phyloP scores from a whole-genome alignment of 2,329 filamentous ascomycete genomes.

The Aspergillus brunneoviolaceus region DNA sequence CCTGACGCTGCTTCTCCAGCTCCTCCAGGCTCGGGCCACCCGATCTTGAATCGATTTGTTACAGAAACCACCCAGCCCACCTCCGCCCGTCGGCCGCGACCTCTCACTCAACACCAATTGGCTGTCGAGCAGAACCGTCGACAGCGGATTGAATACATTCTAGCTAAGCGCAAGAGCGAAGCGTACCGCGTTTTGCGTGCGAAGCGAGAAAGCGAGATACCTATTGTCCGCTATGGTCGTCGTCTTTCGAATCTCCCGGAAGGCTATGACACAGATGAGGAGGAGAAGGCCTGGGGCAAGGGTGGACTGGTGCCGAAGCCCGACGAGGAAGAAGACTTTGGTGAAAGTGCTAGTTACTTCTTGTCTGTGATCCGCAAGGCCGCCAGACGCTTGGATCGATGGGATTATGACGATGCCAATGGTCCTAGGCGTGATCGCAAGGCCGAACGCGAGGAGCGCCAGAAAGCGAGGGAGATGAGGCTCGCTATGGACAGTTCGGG shows the following conservation, averaged over 20 bases:
- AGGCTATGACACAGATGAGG: slow-evolving; percentile 50
- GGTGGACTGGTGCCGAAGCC: slow-evolving; percentile 45
- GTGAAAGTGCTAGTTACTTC: slow-evolving; percentile 48
- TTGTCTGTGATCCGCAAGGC: slow-evolving; percentile 45
- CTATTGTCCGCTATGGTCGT: slow-evolving; percentile 42
- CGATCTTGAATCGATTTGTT: slow-evolving; percentile 44
- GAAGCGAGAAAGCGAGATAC: slow-evolving; percentile 41
- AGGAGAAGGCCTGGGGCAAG: slow-evolving; percentile 43
- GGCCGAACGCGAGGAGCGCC: slow-evolving; percentile 39
- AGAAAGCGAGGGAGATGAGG: slow-evolving; percentile 31
- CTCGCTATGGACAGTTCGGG: slow-evolving; percentile 18
- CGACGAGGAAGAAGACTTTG: slow-evolving; percentile 47
- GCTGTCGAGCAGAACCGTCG: slow-evolving; percentile 51
- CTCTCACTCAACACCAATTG: slow-evolving; percentile 51
- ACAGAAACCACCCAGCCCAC: slow-evolving; percentile 32
- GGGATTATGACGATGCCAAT: slow-evolving; percentile 46
- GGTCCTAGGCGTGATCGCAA: slow-evolving; percentile 40
- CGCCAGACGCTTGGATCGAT: slow-evolving; percentile 44
- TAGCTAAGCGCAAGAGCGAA: slow-evolving; percentile 44
- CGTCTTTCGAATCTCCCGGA: slow-evolving; percentile 45
- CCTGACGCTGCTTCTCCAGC: slow-evolving; percentile 45
- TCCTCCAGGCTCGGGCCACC: slow-evolving; percentile 43
- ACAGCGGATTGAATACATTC: slow-evolving; percentile 49
- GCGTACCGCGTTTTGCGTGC: slow-evolving; percentile 39
- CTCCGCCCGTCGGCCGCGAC: slow-evolving; percentile 44